These are phyloP conservation scores for Arthrocladium fulminans DNA, from an alignment of 2,329 filamentous ascomycete species.

Conservation along the genomic window DNA sequence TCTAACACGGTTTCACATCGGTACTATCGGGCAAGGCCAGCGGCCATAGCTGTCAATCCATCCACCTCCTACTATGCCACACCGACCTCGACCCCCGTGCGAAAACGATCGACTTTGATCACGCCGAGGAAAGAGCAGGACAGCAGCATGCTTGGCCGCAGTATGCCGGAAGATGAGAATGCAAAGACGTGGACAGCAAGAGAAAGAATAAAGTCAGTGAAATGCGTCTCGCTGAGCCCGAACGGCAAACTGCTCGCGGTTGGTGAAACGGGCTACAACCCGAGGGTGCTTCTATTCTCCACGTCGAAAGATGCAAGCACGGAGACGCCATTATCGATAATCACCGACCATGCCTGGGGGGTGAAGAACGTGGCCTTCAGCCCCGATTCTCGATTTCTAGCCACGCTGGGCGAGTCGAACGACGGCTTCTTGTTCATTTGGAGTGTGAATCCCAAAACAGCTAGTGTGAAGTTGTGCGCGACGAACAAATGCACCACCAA, in stretches of 20 bases:
- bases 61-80: constrained; percentile 49
- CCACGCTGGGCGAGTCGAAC: constrained; percentile 78
- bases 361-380: constrained; percentile 87
- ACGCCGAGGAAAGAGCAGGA: constrained; percentile 42
- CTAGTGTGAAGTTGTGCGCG: constrained; percentile 66
- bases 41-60: constrained; percentile 57
- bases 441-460: constrained; percentile 74
- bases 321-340: constrained; percentile 71
- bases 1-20: constrained; percentile 60
- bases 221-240: constrained; percentile 77
- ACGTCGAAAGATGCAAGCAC: constrained; percentile 65
- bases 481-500: constrained; percentile 90
- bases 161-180: constrained; percentile 49
- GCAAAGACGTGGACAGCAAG: constrained; percentile 77
- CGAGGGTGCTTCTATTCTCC: constrained; percentile 81
- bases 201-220: constrained; percentile 89
- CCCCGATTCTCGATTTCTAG: constrained; percentile 72
- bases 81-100: constrained; percentile 47
- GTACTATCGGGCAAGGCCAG: constrained; percentile 80
- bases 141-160: constrained; percentile 38
- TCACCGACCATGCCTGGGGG: constrained; percentile 84
- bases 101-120: constrained; percentile 49
- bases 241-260: constrained; percentile 84
- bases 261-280: constrained; percentile 90
- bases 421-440: constrained; percentile 93